Base-by-base conservation (phyloP, 2,329 filamentous ascomycete species). In the Colletotrichum tofieldiae region DNA sequence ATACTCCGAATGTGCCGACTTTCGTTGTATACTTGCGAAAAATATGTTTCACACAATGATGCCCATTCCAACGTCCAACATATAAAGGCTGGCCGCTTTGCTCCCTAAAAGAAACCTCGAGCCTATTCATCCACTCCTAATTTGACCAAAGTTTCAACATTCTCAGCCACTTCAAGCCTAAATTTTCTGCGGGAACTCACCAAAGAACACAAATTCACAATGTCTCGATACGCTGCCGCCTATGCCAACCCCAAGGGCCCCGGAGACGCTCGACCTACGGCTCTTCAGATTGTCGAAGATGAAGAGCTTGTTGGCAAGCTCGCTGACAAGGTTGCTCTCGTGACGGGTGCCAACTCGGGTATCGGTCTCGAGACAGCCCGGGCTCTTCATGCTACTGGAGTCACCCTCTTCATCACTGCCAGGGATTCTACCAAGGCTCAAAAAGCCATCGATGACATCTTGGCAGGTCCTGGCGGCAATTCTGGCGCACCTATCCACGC, bases 281-380 rank as follows among this genome's bases (percentile, higher is more conserved):
- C 79, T 2, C 45, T 80, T 2, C 78, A 82, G 65, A 80, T 82
- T 62, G 71, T 83, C 65, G 54, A 80, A 37, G 79, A 82, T 59
- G 76, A 80, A 62, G 73, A 62, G 5, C 59, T 78, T 18, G 62
- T 75, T 16, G 75, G 70, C 35, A 76, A 76, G 26, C 75, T 81
- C 11, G 43, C 52, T 5, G 81, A 78, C 60, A 84, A 83, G 75
- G 77, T 80, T 37, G 76, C 82, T 43, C 74, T 85, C 35, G 73
- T 84, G 64, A 84, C 83, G 1, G 82, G 83, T 12, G 77, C 75
- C 59, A 81, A 82, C 2, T 81, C 80, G 0, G 82, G 82, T 1
- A 77, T 84, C 29, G 82, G 82, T 11, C 75, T 82, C 35, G 82
- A 83, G 71, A 84, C 81, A 1, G 82, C 78, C 20, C 77, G 78